Evolutionary conservation across 106 monocot species (phyloP).

Genomic region (Dactylorhiza incarnata): DNA sequence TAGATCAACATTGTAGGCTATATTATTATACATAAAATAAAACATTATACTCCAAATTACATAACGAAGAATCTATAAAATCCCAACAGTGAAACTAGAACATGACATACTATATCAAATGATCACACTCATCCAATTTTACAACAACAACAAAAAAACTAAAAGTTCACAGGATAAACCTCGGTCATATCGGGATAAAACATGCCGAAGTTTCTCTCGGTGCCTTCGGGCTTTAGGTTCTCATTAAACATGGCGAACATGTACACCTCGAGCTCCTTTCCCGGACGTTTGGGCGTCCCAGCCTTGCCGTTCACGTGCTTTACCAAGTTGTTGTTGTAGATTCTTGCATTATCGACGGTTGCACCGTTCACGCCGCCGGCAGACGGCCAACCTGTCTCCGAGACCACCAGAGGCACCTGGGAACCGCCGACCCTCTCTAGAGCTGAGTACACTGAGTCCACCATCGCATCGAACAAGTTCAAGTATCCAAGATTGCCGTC

Average conservation of each 20-base stretch:
- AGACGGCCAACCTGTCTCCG: conserved; percentile 26
- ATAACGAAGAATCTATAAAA: no score
- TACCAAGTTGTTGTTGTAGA: conserved; percentile 17
- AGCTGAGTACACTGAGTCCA: conserved; percentile 12
- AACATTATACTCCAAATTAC: no score
- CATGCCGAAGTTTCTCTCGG: conserved; percentile 18
- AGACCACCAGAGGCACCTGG: not conserved
- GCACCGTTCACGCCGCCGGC: conserved; percentile 8
- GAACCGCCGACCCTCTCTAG: not conserved
- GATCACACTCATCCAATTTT: no score
- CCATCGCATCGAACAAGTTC: conserved; percentile 20
- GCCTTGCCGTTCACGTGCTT: conserved; percentile 3
- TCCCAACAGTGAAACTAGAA: no score
- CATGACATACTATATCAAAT: no score
- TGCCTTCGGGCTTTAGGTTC: conserved; percentile 7
- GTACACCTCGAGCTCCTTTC: conserved; percentile 3
- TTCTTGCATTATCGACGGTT: conserved; percentile 14
- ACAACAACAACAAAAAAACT: not conserved
- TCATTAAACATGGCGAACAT: conserved; percentile 26
- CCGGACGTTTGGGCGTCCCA: conserved; percentile 16
- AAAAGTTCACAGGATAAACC: conserved; percentile 16
- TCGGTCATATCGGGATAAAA: conserved; percentile 18
- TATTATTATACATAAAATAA: no score
- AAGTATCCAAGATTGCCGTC: conserved; percentile 17
- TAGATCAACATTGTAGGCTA: no score